Evolutionary conservation across 257 asterid genomes (phyloP).

Genomic region (Nicotiana sylvestris): DNA sequence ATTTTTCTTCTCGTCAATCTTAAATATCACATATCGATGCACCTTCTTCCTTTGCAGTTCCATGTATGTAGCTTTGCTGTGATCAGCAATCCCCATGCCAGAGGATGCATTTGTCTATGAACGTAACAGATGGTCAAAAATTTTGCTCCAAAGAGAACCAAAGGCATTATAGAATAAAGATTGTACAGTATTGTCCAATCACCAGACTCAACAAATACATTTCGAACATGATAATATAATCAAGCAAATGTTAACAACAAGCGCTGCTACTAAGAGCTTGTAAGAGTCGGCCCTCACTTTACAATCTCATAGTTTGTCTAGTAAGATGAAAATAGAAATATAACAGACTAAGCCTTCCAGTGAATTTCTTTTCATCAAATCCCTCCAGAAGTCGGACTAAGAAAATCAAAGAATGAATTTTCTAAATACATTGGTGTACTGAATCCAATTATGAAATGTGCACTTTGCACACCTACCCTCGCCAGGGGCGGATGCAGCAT

Average conservation of each 20-base stretch:
- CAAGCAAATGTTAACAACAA: background rate
- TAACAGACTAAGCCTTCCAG: background rate
- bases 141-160: background rate
- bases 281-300: background rate
- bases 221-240: background rate
- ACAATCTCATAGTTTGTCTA: background rate
- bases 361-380: background rate
- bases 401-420: background rate
- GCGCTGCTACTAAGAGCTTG: background rate
- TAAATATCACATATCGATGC: slow-evolving; percentile 56
- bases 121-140: background rate
- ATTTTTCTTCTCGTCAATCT: slow-evolving; percentile 61
- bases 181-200: background rate
- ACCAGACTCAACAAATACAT: background rate
- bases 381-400: background rate
- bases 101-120: slow-evolving; percentile 54
- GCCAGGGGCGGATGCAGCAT: too few relatives aligned
- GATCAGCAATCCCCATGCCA: slow-evolving; percentile 59
- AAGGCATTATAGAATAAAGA: background rate
- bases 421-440: background rate
- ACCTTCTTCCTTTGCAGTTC: slow-evolving; percentile 61
- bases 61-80: slow-evolving; percentile 48
- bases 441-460: background rate
- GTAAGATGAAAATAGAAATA: background rate
- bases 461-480: too few relatives aligned